These are phyloP conservation scores for Dianthus caryophyllus DNA, from an alignment of 148 eudicot genomes.

Conservation along the genomic window DNA sequence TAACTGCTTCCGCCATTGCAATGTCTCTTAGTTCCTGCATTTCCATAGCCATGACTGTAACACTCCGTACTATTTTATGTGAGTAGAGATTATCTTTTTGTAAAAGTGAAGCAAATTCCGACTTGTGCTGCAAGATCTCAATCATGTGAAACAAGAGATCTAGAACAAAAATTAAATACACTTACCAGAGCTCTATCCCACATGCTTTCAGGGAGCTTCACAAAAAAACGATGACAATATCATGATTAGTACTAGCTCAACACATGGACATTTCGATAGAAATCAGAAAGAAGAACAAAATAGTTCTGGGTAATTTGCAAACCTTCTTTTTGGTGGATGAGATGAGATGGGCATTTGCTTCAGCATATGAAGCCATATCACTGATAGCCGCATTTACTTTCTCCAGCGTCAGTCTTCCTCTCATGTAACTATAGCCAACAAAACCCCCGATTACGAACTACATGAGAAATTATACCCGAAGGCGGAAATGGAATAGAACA, in stretches of 20 bases:
- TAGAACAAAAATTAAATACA: constrained; percentile 10
- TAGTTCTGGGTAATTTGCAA: constrained; percentile 2
- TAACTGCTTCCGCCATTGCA: constrained; percentile 59
- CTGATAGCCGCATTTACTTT: constrained; percentile 80
- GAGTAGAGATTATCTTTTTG: background rate
- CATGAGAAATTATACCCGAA: background rate
- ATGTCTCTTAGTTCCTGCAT: constrained; percentile 71
- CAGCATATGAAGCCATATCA: constrained; percentile 89
- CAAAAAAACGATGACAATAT: constrained; percentile 23
- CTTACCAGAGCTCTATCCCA: constrained; percentile 87
- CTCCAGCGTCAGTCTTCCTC: constrained; percentile 82
- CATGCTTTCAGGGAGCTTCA: constrained; percentile 67
- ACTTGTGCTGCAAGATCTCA: background rate
- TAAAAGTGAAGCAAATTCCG: background rate
- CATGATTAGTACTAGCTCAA: constrained; percentile 25
- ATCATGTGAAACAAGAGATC: background rate
- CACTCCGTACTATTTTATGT: background rate
- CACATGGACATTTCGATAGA: constrained; percentile 3
- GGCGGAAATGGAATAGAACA: background rate
- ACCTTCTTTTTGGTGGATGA: constrained; percentile 92
- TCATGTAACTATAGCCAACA: constrained; percentile 66
- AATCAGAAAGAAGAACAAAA: constrained; percentile 11
- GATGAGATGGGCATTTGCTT: constrained; percentile 73
- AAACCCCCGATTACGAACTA: constrained; percentile 11
- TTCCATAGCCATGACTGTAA: constrained; percentile 6